Base-by-base conservation (phyloP, 1,284 basidiomycete genomes). In the Apiotrichum laibachii region DNA sequence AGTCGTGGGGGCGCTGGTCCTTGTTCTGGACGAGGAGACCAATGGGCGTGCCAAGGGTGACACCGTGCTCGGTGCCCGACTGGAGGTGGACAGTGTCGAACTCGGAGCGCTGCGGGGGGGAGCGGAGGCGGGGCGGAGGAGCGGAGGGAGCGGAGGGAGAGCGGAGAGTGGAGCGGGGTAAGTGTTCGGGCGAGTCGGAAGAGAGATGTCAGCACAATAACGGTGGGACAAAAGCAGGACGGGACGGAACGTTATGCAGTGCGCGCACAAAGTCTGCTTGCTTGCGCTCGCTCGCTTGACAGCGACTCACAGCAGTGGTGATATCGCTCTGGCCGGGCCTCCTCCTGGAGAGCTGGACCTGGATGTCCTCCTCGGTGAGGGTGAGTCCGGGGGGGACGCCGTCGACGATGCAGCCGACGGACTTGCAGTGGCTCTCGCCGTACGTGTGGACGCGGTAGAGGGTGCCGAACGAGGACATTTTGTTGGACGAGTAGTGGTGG, bases 1-100 rank as follows among this genome's bases (percentile, higher is more conserved):
- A 99, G 80, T 99, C 96, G 75, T 98, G 89, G 21, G 96, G 96
- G 47, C 96, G 85, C 75, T 99, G 96, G 78, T 99, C 96, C 80
- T 98, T 93, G 80, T 99, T 99, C 73, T 87, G 91, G 40, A 99
- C 93, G 57, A 98, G 83, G 50, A 99, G 86, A 8, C 88, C 92
- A 70, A 99, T 96, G 31, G 96, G 96, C 26, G 96, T 99, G 55
- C 96, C 96, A 40, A 99, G 86, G 1, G 96, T 99, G 33, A 97
- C 88, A 37, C 90, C 94, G 61, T 89, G 87, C 78, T 99, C 96
- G 46, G 89, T 84, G 44, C 96, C 96, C 49, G 92, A 96, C 77
- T 99, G 95, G 49, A 99, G 83, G 64, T 91, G 86, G 35, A 99
- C 94, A 15, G 88, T 83, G 80, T 99, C 96, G 78, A 92, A 96